Base-by-base conservation (phyloP, 1,284 basidiomycete genomes). In the Ceratorhiza oryzae-sativae region DNA sequence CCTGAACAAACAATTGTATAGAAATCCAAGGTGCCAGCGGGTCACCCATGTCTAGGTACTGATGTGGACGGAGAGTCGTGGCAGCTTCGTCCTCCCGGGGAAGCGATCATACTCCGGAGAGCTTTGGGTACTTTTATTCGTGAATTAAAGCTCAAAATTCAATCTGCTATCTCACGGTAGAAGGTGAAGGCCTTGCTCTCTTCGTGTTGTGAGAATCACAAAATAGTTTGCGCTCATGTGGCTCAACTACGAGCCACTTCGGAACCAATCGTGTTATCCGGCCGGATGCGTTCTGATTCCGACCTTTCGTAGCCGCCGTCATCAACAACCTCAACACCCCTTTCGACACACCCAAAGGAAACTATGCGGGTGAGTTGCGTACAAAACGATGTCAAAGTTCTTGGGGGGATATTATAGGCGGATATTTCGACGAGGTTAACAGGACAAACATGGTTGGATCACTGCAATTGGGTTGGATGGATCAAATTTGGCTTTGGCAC, bases 331-430 rank as follows among this genome's bases (percentile, higher is more conserved):
- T 20, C 41, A 46, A 53, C 25, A 45, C 49, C 51, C 51, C 12
- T 20, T 20, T 56, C 51, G 63, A 68, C 63, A 53, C 15, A 20
- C 32, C 53, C 30, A 32, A 55, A 46, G 51, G 39, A 68, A 18
- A 45, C 34, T 34, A 68, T 68, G 63, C 63, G 51, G 18, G 63
- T 68, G 51, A 68, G 63, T 56, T 1, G 1, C n/a, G 18, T 42
- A 5, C 1, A 10, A 25, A 23, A 27, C 30, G 27, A 27, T 8
- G 25, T 18, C n/a, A n/a, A 8, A n/a, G 15, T 65, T 8, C 13
- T 27, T 13, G 23, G 45, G 4, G 10, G 10, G 53, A 56, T 9
- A 27, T 18, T 6, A 6, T 60, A 25, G 23, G 5, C n/a, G 13
- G 30, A 32, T 6, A 20, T 15, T n/a, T 25, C 36, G 32, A 27